Evolutionary conservation across 148 eudicot genomes (phyloP), one percentile per base, ranked within the genome.

Genomic region (Rhododendron williamsianum): DNA sequence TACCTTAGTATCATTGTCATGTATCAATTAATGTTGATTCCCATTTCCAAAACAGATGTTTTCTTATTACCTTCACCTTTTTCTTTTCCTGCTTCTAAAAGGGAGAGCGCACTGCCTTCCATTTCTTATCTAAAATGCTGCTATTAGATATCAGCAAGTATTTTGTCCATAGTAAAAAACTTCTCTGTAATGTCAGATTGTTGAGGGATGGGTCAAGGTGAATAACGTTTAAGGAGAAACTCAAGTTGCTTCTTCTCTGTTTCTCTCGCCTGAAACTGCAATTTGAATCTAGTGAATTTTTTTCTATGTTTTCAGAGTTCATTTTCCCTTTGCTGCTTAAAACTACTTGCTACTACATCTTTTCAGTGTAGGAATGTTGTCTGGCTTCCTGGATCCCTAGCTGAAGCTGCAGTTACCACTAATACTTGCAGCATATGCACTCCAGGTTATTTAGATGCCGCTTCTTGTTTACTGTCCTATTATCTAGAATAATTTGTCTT

Each of bases 341-440:
- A 76, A 8, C 52, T 78, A 16, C 45, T 81, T 86, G 79, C 69
- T 89, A 48, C 46, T 27, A 78, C 86, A 84, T 73, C 82, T 81
- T 89, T 83, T 15, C 90, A 97, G 98, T 97, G 99, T 82, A 92
- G 93, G 89, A 95, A 92, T 87, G 99, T 90, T 52, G 93, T 97
- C 72, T 97, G 99, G 98, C 99, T 97, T 83, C 99, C 99, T 80
- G 99, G 98, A 76, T 90, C 98, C 69, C 69, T 92, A 81, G 88
- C 92, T 65, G 98, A 97, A 89, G 98, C 98, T 56, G 77, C 84
- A 85, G 98, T 97, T 77, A 97, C 98, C 84, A 80, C 93, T 81
- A 92, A 89, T 86, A 83, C 89, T 56, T 97, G 99, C 93, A 87
- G 81, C 90, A 87, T 85, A n/a, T 97, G 99, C 88, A 83, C 91